Percentiles rank a stretch among this genome's conserved stretches.
Conservation (phyloP, 192 early-diverging fungal genomes). For the Coemansia sp. region DNA sequence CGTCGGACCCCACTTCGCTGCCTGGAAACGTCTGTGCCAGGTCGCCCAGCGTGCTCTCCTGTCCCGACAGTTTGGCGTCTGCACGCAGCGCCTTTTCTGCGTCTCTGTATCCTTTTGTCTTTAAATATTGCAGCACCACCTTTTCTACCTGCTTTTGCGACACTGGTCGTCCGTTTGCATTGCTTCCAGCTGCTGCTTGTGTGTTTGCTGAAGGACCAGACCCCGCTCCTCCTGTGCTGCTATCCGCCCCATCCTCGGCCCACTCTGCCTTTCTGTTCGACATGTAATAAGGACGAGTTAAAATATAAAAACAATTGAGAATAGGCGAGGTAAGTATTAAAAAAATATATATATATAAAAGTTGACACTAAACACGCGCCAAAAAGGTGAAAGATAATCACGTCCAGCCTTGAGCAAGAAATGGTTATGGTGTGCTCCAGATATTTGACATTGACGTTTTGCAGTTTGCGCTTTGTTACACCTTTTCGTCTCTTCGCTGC, state of each 20-base stretch:
- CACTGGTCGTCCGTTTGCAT: constrained; percentile 18
- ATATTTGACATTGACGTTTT: background rate
- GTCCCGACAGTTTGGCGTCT: constrained; percentile 56
- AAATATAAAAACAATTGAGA: background rate
- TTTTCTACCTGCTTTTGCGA: constrained; percentile 57
- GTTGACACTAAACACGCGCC: background rate
- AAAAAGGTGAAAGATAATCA: background rate
- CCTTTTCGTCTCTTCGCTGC: background rate
- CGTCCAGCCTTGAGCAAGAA: background rate
- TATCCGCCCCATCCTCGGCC: background rate
- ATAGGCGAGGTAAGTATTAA: background rate
- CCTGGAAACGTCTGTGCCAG: constrained; percentile 47
- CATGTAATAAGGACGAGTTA: background rate
- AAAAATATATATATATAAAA: background rate
- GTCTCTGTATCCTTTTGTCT: constrained; percentile 69
- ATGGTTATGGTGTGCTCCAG: background rate
- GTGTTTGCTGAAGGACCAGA: background rate
- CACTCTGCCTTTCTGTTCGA: constrained; percentile 9
- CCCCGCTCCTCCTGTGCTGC: background rate
- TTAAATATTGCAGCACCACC: constrained; percentile 67
- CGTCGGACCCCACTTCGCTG: constrained; percentile 57
- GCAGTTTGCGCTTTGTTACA: background rate
- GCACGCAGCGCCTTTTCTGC: constrained; percentile 66
- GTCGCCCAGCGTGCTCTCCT: constrained; percentile 53
- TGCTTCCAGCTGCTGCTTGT: background rate